These are phyloP conservation scores for Penicillium frequentans DNA, from an alignment of 2,329 filamentous ascomycete genomes.

Conservation along the genomic window DNA sequence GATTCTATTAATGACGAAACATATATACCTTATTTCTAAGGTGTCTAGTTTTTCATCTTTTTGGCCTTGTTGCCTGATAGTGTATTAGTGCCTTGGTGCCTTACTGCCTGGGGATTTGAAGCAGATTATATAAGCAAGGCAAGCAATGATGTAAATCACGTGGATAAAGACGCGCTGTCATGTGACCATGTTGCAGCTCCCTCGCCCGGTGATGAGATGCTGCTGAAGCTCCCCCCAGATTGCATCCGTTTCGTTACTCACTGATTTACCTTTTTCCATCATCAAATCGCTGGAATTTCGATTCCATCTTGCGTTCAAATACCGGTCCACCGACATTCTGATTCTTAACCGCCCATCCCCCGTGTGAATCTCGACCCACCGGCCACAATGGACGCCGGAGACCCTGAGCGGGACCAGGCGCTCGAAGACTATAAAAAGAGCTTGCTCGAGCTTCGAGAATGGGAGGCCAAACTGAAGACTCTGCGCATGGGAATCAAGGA, in stretches of 20 bases:
- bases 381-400: slow-evolving; percentile 40
- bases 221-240: slow-evolving; percentile 31
- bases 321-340: neutral
- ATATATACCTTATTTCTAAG: neutral
- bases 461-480: slow-evolving; percentile 96
- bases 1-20: neutral
- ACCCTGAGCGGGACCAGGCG: slow-evolving; percentile 64
- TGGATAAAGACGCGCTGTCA: slow-evolving; percentile 14
- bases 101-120: neutral
- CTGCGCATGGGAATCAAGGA: slow-evolving; percentile 95
- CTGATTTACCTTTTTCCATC: slow-evolving; percentile 17
- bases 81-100: slow-evolving; percentile 4
- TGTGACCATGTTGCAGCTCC: slow-evolving; percentile 20
- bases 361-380: slow-evolving; percentile 8
- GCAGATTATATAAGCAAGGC: neutral
- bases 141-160: slow-evolving; percentile 14
- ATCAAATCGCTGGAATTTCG: slow-evolving; percentile 6
- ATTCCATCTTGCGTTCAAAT: slow-evolving; percentile 1
- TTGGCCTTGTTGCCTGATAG: slow-evolving; percentile 12
- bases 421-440: slow-evolving; percentile 76
- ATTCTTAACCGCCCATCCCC: neutral
- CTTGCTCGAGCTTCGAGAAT: slow-evolving; percentile 93
- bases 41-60: neutral
- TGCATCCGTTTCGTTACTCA: slow-evolving; percentile 14
- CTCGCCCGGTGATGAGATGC: slow-evolving; percentile 20